Base-by-base conservation (phyloP, 495 filamentous ascomycete genomes). In the Tuber melanosporum region DNA sequence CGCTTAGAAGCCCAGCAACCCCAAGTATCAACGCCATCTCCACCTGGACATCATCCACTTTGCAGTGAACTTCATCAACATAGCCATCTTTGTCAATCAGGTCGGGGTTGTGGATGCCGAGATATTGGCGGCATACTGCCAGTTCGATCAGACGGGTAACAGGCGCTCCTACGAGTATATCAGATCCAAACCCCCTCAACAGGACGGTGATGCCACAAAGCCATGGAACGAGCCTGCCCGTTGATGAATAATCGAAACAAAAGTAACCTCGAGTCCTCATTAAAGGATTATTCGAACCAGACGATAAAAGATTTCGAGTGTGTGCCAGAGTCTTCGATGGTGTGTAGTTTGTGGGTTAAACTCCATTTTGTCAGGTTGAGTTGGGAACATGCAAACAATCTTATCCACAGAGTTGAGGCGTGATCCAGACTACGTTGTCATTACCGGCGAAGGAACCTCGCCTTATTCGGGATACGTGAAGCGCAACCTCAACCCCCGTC, bases 61-160 rank as follows among this genome's bases (percentile, higher is more conserved):
- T 70, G 42, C 52, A 75, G 71, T 69, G 26, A n/a, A 44, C 43
- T 45, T 39, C 26, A 62, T 62, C 74, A 39, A 39, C 72, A 44
- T 46, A 42, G 42, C 71, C 26, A 70, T 49, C 74, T 49, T 32
- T 44, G 39, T 71, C n/a, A 69, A 70, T 41, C 36, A 26, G 36
- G 26, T 39, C n/a, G n/a, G 19, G 46, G 26, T 32, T 74, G n/a
- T 74, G 45, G 45, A 19, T 12, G 47, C 7, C 39, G 36, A 41
- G 1, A 46, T 74, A 26, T 62, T 66, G 36, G 71, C 57, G 57
- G 26, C 57, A 66, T 7, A 66, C 57, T 36, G 57, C 66, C 17
- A 49, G 12, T 15, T 72, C 66, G 41, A 74, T 41, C 41, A 76
- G 45, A 26, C 75, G 41, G 73, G 71, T 66, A 46, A 75, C 41